Evolutionary conservation across 2,329 filamentous ascomycete species (phyloP).

Genomic region (Epicoccum nigrum): DNA sequence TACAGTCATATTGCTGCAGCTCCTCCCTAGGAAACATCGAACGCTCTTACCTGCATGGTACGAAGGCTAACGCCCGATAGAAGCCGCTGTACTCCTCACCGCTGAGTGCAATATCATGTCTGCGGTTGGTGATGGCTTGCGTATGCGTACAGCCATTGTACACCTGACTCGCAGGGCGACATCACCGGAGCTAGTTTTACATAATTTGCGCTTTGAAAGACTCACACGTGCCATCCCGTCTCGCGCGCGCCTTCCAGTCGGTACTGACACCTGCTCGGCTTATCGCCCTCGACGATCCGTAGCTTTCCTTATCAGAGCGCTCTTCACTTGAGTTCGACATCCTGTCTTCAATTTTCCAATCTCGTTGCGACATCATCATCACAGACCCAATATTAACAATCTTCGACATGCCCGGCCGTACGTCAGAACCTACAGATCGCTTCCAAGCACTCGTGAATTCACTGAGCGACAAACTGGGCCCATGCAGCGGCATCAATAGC

Average conservation of each 20-base stretch:
- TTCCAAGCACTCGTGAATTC: conserved; percentile 75
- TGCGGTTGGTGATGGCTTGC: conserved; percentile 8
- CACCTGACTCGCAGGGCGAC: conserved; percentile 28
- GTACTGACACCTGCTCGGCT: conserved; percentile 13
- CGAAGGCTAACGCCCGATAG: conserved; percentile 24
- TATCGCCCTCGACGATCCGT: conserved; percentile 14
- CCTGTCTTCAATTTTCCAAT: too few relatives aligned
- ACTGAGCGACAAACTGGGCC: conserved; percentile 77
- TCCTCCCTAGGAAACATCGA: conserved; percentile 3
- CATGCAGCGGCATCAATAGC: conserved; percentile 80
- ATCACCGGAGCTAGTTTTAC: conserved; percentile 36
- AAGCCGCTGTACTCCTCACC: conserved; percentile 25
- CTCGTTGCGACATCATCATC: not conserved
- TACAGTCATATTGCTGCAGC: conserved; percentile 1
- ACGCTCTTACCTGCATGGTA: conserved; percentile 12
- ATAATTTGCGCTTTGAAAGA: conserved; percentile 27
- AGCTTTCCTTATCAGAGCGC: conserved; percentile 5
- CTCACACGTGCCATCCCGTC: conserved; percentile 16
- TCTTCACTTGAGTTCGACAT: not conserved
- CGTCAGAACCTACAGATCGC: conserved; percentile 22
- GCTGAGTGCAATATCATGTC: conserved; percentile 12
- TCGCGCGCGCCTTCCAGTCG: conserved; percentile 19
- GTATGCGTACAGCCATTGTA: conserved; percentile 14
- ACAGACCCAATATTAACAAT: not conserved
- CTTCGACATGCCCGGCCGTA: conserved; percentile 31